phyloP scores from a whole-genome alignment of 1,284 basidiomycete species.

The Megacollybia platyphylla region DNA sequence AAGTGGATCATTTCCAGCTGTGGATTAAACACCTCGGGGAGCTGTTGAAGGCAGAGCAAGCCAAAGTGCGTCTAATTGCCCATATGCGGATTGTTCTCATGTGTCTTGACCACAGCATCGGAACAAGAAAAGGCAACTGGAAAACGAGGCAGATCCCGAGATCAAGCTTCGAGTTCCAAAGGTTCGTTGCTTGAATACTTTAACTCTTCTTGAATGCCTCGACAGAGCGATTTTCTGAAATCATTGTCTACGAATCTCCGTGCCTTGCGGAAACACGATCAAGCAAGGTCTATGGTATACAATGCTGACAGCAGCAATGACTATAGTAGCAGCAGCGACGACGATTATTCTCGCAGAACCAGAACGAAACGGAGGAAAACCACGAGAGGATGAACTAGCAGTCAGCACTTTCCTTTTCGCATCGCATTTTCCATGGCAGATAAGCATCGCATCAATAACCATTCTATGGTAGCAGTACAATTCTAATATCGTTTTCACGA shows the following conservation, averaged over 20 bases:
- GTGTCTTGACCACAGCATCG: slow-evolving; percentile 31
- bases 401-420: too few relatives aligned
- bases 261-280: slow-evolving; percentile 44
- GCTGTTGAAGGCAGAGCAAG: slow-evolving; percentile 49
- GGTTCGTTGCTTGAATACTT: slow-evolving; percentile 22
- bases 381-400: background rate
- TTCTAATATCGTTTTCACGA: too few relatives aligned
- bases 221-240: slow-evolving; percentile 41
- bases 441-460: too few relatives aligned
- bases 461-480: too few relatives aligned
- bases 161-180: slow-evolving; percentile 38
- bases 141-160: slow-evolving; percentile 27
- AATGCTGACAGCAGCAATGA: background rate
- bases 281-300: slow-evolving; percentile 22
- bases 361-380: background rate
- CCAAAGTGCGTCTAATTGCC: slow-evolving; percentile 32
- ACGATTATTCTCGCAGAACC: background rate
- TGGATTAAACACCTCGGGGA: slow-evolving; percentile 54
- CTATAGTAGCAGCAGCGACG: background rate
- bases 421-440: too few relatives aligned
- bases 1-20: slow-evolving; percentile 42
- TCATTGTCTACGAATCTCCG: slow-evolving; percentile 40
- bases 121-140: slow-evolving; percentile 43
- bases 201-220: background rate
- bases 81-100: slow-evolving; percentile 7